Base-by-base conservation (phyloP, 1,284 basidiomycete genomes). In the Malassezia obtusa region DNA sequence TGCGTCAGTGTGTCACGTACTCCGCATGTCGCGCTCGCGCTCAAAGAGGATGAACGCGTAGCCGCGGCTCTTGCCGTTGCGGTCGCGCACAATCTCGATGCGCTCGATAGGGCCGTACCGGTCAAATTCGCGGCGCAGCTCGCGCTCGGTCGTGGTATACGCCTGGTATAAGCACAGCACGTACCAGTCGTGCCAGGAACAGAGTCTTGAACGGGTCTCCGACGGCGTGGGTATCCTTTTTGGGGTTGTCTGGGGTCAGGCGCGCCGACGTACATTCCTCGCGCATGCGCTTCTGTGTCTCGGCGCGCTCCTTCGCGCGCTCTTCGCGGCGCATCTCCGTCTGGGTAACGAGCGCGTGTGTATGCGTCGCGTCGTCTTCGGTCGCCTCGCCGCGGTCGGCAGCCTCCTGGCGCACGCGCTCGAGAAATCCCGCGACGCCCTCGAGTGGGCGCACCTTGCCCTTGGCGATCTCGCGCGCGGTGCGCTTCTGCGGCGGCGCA, bases 31-130 rank as follows among this genome's bases (percentile, higher is more conserved):
- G 57, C 90, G 83, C 77, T 98, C 94, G 24, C 91, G 82, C 75
- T 99, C 94, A 68, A 89, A 99, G 7, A 96, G 89, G 58, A 99
- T 81, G 76, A 99, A 99, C 15, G 92, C 94, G 75, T 96, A 98
- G 17, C 90, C 89, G 61, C 86, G 80, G 68, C 84, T 83, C 60
- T 89, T 86, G 45, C 82, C 84, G 66, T 89, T 86, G 30, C 49
- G 50, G 78, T 94, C 87, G 41, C 85, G 82, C 11, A 98, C 89
- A 49, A 99, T 85, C 50, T 86, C 80, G 64, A 96, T 85, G 52
- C 85, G 81, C 76, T 94, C 89, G 63, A 99, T 91, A 22, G 86
- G 86, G 15, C 94, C 94, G 74, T 89, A 98, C 35, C 84, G 82
- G 72, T 95, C 91, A 62, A 99, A 98, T 73, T 96, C 94, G 57